phyloP scores from a whole-genome alignment of 2,329 filamentous ascomycete genomes.

The Akanthomyces uredinophilus region DNA sequence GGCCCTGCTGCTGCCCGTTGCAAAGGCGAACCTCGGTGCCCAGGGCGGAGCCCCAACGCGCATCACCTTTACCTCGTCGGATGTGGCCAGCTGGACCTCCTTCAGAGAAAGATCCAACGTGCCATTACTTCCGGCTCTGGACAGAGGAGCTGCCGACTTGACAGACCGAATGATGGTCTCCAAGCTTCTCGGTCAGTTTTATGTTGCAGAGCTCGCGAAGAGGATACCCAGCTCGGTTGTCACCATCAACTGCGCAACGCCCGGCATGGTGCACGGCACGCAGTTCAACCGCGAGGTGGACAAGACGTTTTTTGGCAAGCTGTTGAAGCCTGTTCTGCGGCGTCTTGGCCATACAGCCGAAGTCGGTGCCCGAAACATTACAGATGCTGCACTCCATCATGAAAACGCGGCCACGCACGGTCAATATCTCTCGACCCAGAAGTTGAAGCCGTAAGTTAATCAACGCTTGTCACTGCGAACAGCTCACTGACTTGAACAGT shows the following conservation, averaged over 20 bases:
- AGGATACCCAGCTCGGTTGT: conserved; percentile 21
- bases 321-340: conserved; percentile 6
- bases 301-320: conserved; percentile 9
- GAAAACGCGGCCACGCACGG: conserved; percentile 8
- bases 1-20: conserved; percentile 40
- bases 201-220: conserved; percentile 26
- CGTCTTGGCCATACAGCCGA: conserved; percentile 1
- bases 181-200: conserved; percentile 30
- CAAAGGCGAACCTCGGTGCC: conserved; percentile 29
- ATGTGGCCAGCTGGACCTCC: conserved; percentile 18
- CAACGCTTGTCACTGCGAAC: too few species aligned
- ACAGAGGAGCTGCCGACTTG: conserved; percentile 11
- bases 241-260: conserved; percentile 20
- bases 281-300: conserved; percentile 17
- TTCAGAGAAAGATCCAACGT: conserved; percentile 18
- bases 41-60: conserved; percentile 14
- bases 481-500: neutral
- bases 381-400: conserved; percentile 10
- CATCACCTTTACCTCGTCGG: conserved; percentile 23
- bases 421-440: conserved; percentile 11
- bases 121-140: conserved; percentile 19
- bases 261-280: conserved; percentile 18
- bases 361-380: conserved; percentile 14
- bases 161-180: conserved; percentile 19
- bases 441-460: conserved; percentile 9